Base-by-base conservation (phyloP, 192 early-diverging fungal species). In the Backusella psychrophila region DNA sequence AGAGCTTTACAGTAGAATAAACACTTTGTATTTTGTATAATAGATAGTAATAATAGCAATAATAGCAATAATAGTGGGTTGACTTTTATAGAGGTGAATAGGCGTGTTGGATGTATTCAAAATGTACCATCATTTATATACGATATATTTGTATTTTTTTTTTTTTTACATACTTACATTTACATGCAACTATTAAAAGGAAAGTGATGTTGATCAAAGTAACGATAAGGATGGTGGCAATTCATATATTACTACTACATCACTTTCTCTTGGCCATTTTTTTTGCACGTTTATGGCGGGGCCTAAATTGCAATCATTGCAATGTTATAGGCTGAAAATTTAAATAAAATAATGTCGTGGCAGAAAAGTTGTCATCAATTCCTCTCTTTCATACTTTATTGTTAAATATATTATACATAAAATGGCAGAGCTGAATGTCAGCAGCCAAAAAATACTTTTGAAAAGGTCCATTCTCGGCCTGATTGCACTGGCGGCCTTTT, bases 401-500 rank as follows among this genome's bases (percentile, higher is more conserved):
- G 21, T 59, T 26, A 23, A 26, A 23, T 59, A 23, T 53, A 21
- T 34, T 26, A 26, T 29, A 39, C n/a, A 49, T 44, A 71, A 49
- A 49, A 84, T 81, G 80, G 67, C 77, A n/a, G 72, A 66, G 56
- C 78, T 86, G 73, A 72, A 79, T 39, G 69, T 81, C 52, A 77
- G 77, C 74, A 84, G 81, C 44, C 82, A 84, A 74, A 79, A 83
- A 41, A 65, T 87, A 65, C 83, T 94, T 69, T 89, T 99, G 74
- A 94, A 95, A 67, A 90, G 95, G 39, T 87, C 91, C 56, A 96
- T 99, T 73, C 91, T 99, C 41, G 91, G 91, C 36, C 89, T 97
- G 38, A 96, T 99, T 72, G 92, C 92, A 31, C 71, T 93, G 4
- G 90, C 96, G 23, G 95, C 96, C 26, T 93, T 99, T 77, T 88